Evolutionary conservation across 257 asterid species (phyloP), one percentile per base, ranked within the genome.

Genomic region (Solanum sitiens): DNA sequence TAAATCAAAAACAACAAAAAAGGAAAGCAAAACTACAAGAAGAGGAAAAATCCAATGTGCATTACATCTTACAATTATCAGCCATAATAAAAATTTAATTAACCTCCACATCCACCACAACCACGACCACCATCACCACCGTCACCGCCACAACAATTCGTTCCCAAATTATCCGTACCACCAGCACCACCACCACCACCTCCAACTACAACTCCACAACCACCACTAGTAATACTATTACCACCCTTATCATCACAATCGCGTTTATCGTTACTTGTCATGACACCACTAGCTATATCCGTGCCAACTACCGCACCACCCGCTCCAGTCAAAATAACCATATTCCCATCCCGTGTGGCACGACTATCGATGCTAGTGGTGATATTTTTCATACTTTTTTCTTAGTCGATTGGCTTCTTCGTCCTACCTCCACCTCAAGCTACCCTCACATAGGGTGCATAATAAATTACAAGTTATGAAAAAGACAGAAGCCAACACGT

Each of bases 231-330:
- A 70, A 8, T 42, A 76, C 5, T 42, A 14, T 16, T 63, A 11
- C 25, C 4, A 11, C 39, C 12, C 15, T 45, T 61, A 15, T 67
- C 12, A 70, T 72, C 27, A 16, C 27, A 2, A 73, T 37, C 47
- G n/a, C 30, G 8, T 75, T 56, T 40, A 20, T 85, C 63, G 0
- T 35, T 77, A 9, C 37, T 45, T 10, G 25, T 71, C 4, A 14
- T 70, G 23, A 80, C 90, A 14, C 88, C 88, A 11, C 89, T 87
- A 3, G 92, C 84, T 45, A 35, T 90, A 3, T 16, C 86, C 2
- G 90, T 79, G 53, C 87, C 93, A 50, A 87, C 93, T 10, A 87
- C 88, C 1, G 88, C 93, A 2, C 92, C 95, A 16, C 93, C 88
- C n/a, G 72, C 84, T 20, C 88, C 87, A 12, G 87, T 65, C 20